Evolutionary conservation across 2,329 filamentous ascomycete genomes (phyloP).

Genomic region (Penicillium sumatraense): DNA sequence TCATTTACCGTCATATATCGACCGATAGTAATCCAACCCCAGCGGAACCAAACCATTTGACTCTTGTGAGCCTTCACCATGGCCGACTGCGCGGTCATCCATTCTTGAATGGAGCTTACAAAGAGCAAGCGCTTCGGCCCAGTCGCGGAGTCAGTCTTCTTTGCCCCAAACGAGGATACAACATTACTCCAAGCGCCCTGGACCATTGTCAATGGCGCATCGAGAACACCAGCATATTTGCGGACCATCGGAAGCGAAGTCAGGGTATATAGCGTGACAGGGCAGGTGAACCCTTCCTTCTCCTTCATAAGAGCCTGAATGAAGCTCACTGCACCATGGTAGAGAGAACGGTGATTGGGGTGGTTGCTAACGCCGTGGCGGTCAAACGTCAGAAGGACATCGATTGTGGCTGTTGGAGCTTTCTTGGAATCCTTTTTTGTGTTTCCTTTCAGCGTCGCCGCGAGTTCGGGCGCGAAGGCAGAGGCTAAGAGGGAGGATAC

Average conservation of each 20-base stretch:
- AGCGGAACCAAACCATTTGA: conserved; percentile 99
- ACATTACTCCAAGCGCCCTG: conserved; percentile 54
- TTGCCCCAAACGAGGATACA: conserved; percentile 11
- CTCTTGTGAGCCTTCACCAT: conserved; percentile 91
- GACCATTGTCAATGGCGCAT: conserved; percentile 72
- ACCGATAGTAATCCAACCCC: conserved; percentile 89
- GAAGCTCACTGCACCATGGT: conserved; percentile 78
- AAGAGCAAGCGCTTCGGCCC: conserved; percentile 66
- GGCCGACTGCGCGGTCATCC: conserved; percentile 74
- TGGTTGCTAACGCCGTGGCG: conserved; percentile 79
- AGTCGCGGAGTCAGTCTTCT: conserved; percentile 21
- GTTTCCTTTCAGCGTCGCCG: conserved; percentile 37
- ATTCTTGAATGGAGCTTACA: conserved; percentile 67
- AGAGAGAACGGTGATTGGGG: conserved; percentile 90
- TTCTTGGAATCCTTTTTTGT: conserved; percentile 38
- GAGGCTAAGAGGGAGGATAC: conserved; percentile 72
- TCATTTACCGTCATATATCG: conserved; percentile 97
- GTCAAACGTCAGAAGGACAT: conserved; percentile 91
- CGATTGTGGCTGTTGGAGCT: conserved; percentile 64
- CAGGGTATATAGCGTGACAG: conserved; percentile 85
- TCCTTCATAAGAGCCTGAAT: conserved; percentile 67
- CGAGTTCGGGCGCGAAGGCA: conserved; percentile 72
- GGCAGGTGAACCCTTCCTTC: conserved; percentile 67
- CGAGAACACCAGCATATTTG: conserved; percentile 81
- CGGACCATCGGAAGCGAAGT: conserved; percentile 71